Percentiles rank a stretch among this genome's conserved stretches.
Conservation (phyloP, 1,284 basidiomycete genomes). For the Pyrrhoderma noxium region DNA sequence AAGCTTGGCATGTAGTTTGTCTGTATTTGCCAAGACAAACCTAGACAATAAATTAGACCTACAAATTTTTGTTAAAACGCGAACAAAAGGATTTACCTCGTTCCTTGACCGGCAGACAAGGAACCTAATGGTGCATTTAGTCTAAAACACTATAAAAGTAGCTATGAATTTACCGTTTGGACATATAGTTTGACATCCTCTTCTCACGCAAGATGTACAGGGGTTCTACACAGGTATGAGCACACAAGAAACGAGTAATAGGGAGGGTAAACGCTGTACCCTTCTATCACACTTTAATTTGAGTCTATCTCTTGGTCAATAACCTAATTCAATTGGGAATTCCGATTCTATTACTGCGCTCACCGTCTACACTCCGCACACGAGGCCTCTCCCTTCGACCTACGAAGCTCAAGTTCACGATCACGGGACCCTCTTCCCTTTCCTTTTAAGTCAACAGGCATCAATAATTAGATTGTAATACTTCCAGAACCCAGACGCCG, state of each 20-base stretch:
- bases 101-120: constrained; percentile 6
- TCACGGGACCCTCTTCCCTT: not conserved
- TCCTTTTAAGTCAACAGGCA: constrained; percentile 1
- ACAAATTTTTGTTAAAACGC: too few species aligned
- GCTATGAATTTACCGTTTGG: constrained; percentile 9
- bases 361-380: constrained; percentile 17
- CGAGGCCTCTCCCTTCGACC: constrained; percentile 10
- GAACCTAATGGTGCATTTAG: constrained; percentile 4
- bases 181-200: constrained; percentile 16
- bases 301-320: constrained; percentile 1
- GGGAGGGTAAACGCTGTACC: not conserved
- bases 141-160: not conserved
- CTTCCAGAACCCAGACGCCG: too few species aligned
- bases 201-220: constrained; percentile 14
- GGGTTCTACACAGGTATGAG: constrained; percentile 6
- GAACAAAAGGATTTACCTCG: constrained; percentile 8
- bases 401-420: constrained; percentile 7
- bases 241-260: too few species aligned
- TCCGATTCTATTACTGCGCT: not conserved
- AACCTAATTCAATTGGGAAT: not conserved
- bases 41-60: not conserved
- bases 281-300: constrained; percentile 18
- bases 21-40: constrained; percentile 15
- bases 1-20: constrained; percentile 13
- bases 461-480: not conserved